Evolutionary conservation across 441 rosid species (phyloP).

Genomic region (Lepidium campestre): DNA sequence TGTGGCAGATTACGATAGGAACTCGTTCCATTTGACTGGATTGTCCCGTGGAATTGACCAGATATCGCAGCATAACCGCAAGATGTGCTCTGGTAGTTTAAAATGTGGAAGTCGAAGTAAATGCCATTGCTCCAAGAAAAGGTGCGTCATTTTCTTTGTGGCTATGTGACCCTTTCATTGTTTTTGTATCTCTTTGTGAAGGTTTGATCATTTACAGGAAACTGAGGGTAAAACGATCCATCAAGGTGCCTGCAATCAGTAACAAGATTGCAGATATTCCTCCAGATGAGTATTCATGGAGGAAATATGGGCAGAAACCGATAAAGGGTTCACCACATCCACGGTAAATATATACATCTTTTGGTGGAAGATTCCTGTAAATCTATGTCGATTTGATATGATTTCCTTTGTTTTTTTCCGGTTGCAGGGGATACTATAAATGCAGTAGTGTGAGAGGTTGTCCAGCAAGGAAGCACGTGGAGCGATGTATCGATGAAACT

Average conservation of each 20-base stretch:
- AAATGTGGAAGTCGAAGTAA: slow-evolving; percentile 51
- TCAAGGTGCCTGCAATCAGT: slow-evolving; percentile 58
- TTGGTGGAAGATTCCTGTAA: not conserved
- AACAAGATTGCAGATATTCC: slow-evolving; percentile 61
- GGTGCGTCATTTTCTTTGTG: slow-evolving; percentile 28
- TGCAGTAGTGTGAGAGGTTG: slow-evolving; percentile 71
- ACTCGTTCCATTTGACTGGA: slow-evolving; percentile 48
- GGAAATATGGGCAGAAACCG: slow-evolving; percentile 60
- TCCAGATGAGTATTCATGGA: slow-evolving; percentile 59
- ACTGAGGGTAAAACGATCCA: slow-evolving; percentile 41
- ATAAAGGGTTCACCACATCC: slow-evolving; percentile 59
- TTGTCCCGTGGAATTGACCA: slow-evolving; percentile 42
- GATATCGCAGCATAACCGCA: slow-evolving; percentile 39
- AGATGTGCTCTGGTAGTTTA: slow-evolving; percentile 49
- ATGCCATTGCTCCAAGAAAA: slow-evolving; percentile 74
- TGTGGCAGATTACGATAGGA: slow-evolving; percentile 37
- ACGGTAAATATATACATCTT: slow-evolving; percentile 25
- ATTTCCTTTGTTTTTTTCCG: not conserved
- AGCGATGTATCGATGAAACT: slow-evolving; percentile 46
- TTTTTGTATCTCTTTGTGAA: not conserved
- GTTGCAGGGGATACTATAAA: slow-evolving; percentile 62
- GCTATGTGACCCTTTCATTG: not conserved
- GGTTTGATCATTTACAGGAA: slow-evolving; percentile 30
- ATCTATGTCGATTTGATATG: not conserved
- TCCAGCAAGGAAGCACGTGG: slow-evolving; percentile 70